These are phyloP conservation scores for Curvularia lunata DNA, from an alignment of 2,329 filamentous ascomycete genomes.

Conservation along the genomic window DNA sequence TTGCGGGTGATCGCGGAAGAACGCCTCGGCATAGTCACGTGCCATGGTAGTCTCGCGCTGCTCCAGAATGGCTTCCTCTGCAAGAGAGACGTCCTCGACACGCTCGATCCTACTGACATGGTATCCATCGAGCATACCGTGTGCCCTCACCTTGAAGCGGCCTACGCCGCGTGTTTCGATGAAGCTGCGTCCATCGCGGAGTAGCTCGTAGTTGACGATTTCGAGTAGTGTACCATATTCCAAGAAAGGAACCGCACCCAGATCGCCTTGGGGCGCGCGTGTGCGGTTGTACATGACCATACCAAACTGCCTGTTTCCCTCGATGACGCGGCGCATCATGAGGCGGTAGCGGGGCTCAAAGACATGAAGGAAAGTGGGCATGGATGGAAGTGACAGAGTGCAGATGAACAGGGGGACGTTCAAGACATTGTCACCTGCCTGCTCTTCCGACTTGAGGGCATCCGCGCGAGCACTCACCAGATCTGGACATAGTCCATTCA, in stretches of 20 bases:
- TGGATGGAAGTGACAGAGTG: constrained; percentile 78
- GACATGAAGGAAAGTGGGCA: constrained; percentile 86
- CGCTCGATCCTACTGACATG: constrained; percentile 75
- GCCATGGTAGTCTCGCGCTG: constrained; percentile 65
- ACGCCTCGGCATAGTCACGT: constrained; percentile 44
- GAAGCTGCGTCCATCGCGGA: constrained; percentile 81
- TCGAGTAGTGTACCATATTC: constrained; percentile 79
- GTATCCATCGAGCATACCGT: constrained; percentile 76
- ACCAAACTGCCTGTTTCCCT: constrained; percentile 77
- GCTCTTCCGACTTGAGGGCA: constrained; percentile 64
- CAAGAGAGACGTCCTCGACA: constrained; percentile 79
- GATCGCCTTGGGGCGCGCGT: constrained; percentile 59
- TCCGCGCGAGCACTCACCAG: constrained; percentile 65
- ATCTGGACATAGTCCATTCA: constrained; percentile 71
- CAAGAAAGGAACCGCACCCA: constrained; percentile 65
- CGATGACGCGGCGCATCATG: constrained; percentile 82
- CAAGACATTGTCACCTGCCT: constrained; percentile 61
- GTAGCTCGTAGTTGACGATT: constrained; percentile 74
- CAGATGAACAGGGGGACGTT: constrained; percentile 77
- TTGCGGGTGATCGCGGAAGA: constrained; percentile 44
- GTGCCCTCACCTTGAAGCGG: constrained; percentile 73
- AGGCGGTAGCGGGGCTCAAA: constrained; percentile 90
- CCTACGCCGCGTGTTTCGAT: constrained; percentile 79
- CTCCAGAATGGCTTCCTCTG: constrained; percentile 80
- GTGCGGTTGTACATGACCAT: constrained; percentile 76